Base-by-base conservation (phyloP, 2,329 filamentous ascomycete species). In the Chaetomium olivaceum region DNA sequence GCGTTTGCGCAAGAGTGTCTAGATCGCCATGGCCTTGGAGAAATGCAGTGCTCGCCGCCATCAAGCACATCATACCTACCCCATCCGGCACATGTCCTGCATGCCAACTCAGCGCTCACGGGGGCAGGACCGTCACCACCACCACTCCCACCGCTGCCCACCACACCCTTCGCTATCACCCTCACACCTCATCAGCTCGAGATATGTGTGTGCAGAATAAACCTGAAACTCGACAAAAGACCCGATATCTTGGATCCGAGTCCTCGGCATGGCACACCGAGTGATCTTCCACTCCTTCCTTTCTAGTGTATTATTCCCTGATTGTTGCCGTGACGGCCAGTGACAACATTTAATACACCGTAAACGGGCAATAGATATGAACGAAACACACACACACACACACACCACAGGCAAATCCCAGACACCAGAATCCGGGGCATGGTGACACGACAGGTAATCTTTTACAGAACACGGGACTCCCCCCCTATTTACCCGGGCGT, bases 41-140 rank as follows among this genome's bases (percentile, higher is more conserved):
- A 36, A n/a, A 39, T 39, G 55, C 55, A 57, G 55, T 2, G 27
- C 33, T 25, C 50, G 5, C 21, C 21, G 12, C 50, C 23, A 52
- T 27, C 27, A 11, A 16, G 54, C 54, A 56, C 31, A n/a, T 33
- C 58, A 33, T 33, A 33, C 27, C 19, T 27, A 25, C 48, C 27
- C 43, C 46, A 36, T 43, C 36, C 16, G 27, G 23, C 56, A 51
- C 61, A 52, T 58, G 61, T 9, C 54, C 19, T 27, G 36, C 23
- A 23, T 57, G 63, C 36, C 63, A 64, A 58, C 63, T 64, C 63
- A 64, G 23, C 16, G 58, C 63, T 64, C 63, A 64, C 63, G 63
- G 51, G 63, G 58, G 51, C 63, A n/a, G n/a, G 5, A n/a, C 27
- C 36, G 25, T 27, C 48, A 36, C 23, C 12, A n/a, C 25, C 33